Percentiles rank a stretch among this genome's conserved stretches.
phyloP scores from a whole-genome alignment of 495 filamentous ascomycete genomes.

The Apiosordaria backusii region DNA sequence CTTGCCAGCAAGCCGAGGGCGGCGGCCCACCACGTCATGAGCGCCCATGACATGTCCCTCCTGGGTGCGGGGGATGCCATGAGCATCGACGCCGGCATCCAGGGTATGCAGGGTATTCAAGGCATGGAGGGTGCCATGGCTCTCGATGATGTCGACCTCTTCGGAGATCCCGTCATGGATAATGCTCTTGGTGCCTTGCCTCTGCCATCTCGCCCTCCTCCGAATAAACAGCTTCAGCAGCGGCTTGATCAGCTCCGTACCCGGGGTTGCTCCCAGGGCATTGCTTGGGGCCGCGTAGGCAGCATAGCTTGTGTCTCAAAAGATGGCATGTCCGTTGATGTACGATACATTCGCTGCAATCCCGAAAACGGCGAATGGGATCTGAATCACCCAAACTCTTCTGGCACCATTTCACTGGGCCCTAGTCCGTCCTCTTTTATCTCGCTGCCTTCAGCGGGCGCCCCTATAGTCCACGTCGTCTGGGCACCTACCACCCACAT shows the following conservation, averaged over 20 bases:
- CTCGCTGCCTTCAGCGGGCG: constrained; percentile 35
- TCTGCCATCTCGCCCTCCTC: constrained; percentile 43
- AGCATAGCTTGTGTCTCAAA: constrained; percentile 77
- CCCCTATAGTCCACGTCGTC: constrained; percentile 66
- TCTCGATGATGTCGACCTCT: constrained; percentile 71
- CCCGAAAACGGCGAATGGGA: constrained; percentile 70
- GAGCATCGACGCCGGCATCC: constrained; percentile 7
- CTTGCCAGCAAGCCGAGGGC: background rate
- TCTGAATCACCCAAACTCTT: constrained; percentile 58
- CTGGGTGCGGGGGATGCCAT: constrained; percentile 29
- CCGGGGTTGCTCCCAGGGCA: constrained; percentile 78
- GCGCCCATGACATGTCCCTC: constrained; percentile 36
- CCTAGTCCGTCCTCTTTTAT: constrained; percentile 36
- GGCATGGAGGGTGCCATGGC: constrained; percentile 39
- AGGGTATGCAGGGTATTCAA: constrained; percentile 23
- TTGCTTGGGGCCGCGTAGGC: constrained; percentile 87
- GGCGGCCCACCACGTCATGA: constrained; percentile 18
- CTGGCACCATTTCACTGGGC: constrained; percentile 41
- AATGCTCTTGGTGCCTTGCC: constrained; percentile 49
- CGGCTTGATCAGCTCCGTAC: constrained; percentile 75
- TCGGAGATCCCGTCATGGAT: constrained; percentile 60
- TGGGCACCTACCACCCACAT: constrained; percentile 63
- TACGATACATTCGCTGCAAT: constrained; percentile 68
- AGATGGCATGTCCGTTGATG: constrained; percentile 63
- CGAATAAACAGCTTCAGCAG: constrained; percentile 64